A percentile compares a stretch with the other conserved stretches of the same genome.
Evolutionary conservation across 345 rosid species (phyloP).

Genomic region (Salix caprea): DNA sequence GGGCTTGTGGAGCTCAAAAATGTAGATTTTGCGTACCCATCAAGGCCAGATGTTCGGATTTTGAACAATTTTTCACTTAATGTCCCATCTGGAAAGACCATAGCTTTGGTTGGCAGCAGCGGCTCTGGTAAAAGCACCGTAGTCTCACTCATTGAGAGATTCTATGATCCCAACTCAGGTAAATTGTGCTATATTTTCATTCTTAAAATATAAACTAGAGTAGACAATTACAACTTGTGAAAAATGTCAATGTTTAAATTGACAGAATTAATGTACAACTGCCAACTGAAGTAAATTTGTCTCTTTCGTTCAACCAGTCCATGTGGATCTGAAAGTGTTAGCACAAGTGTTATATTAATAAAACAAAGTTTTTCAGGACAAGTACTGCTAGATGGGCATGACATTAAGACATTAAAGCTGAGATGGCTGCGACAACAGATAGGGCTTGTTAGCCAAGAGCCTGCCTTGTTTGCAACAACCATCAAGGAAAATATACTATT

Average conservation of each 20-base stretch:
- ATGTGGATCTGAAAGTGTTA: not conserved
- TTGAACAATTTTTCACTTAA: slow-evolving; percentile 70
- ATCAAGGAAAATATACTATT: slow-evolving; percentile 88
- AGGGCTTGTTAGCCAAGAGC: slow-evolving; percentile 98
- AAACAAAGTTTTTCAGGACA: slow-evolving; percentile 50
- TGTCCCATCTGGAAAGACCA: slow-evolving; percentile 92
- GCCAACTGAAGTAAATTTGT: slow-evolving; percentile 15
- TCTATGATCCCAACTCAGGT: slow-evolving; percentile 92
- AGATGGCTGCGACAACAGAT: slow-evolving; percentile 93
- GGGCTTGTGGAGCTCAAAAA: slow-evolving; percentile 77
- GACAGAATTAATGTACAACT: slow-evolving; percentile 6
- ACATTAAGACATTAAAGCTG: slow-evolving; percentile 72
- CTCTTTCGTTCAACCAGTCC: slow-evolving; percentile 8
- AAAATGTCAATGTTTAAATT: slow-evolving; percentile 2
- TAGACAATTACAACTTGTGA: not conserved
- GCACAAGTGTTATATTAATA: not conserved
- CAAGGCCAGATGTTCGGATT: slow-evolving; percentile 74
- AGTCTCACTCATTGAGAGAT: slow-evolving; percentile 90
- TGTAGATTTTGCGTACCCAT: slow-evolving; percentile 84
- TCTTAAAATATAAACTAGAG: not conserved
- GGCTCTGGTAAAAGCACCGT: slow-evolving; percentile 99
- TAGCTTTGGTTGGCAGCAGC: slow-evolving; percentile 96
- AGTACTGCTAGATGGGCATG: slow-evolving; percentile 82
- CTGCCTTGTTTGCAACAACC: slow-evolving; percentile 87
- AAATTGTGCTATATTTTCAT: not conserved